A percentile compares a stretch with the other conserved stretches of the same genome.
Conservation (phyloP, 2,329 filamentous ascomycete genomes). For the Chaetomium sp. region DNA sequence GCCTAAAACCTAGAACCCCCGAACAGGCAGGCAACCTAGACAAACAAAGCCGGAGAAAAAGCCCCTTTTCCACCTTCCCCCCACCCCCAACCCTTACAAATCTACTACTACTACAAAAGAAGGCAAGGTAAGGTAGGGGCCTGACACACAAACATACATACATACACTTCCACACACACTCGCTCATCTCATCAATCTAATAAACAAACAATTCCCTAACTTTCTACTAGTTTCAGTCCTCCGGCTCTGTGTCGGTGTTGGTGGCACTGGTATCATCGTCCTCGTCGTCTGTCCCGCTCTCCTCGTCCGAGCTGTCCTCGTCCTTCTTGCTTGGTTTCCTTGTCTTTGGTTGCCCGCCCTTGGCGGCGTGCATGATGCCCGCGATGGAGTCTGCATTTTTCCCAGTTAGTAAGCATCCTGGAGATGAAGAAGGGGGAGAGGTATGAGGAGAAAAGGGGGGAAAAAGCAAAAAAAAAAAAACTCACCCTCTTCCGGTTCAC, state of each 20-base stretch:
- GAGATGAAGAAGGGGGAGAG: not conserved
- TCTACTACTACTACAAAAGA: too few relatives aligned
- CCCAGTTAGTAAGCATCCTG: not conserved
- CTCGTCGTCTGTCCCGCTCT: slow-evolving; percentile 78
- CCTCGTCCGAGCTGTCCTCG: slow-evolving; percentile 63
- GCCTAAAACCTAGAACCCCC: too few relatives aligned
- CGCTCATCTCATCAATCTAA: slow-evolving; percentile 2
- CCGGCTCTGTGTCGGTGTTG: slow-evolving; percentile 61
- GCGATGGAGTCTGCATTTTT: slow-evolving; percentile 87
- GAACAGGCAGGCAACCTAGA: too few relatives aligned
- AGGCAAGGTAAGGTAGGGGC: too few relatives aligned
- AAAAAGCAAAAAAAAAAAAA: slow-evolving; percentile 18
- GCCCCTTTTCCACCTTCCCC: too few relatives aligned
- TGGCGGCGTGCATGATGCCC: slow-evolving; percentile 83
- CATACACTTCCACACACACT: too few relatives aligned
- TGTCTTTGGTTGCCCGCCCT: slow-evolving; percentile 57
- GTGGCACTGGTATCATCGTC: slow-evolving; percentile 62
- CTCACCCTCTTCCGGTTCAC: slow-evolving; percentile 95
- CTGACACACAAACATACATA: too few relatives aligned
- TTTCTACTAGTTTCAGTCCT: slow-evolving; percentile 36
- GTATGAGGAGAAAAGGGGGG: not conserved
- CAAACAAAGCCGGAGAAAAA: too few relatives aligned
- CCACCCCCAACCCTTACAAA: too few relatives aligned
- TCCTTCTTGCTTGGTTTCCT: slow-evolving; percentile 45
- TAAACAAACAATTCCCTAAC: slow-evolving; percentile 2